Evolutionary conservation across 441 rosid species (phyloP).

Genomic region (Isatis lusitanica): DNA sequence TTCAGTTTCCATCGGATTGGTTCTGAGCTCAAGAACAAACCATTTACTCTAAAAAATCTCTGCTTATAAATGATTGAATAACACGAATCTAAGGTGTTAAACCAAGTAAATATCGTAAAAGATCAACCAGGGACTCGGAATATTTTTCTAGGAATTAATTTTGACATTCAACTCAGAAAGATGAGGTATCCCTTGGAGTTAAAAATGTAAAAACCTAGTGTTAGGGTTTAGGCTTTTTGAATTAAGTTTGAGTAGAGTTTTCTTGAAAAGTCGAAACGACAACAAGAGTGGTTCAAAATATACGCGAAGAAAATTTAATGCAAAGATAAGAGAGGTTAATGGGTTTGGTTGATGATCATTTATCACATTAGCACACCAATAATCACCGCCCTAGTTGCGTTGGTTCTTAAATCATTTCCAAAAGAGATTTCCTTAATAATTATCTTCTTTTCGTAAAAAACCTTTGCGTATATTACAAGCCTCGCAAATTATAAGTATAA

Average conservation of each 20-base stretch:
- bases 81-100: too few relatives aligned
- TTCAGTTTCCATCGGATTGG: background rate
- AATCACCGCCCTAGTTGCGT: slow-evolving; percentile 16
- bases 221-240: slow-evolving; percentile 8
- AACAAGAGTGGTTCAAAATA: background rate
- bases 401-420: background rate
- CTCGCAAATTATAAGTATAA: background rate
- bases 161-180: background rate
- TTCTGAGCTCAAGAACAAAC: background rate
- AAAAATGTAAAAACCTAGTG: background rate
- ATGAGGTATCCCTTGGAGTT: background rate
- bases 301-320: background rate
- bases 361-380: slow-evolving; percentile 14
- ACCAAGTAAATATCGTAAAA: too few relatives aligned
- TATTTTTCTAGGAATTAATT: background rate
- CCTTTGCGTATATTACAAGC: slow-evolving; percentile 11
- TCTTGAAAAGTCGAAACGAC: background rate
- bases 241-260: background rate
- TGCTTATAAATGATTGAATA: background rate
- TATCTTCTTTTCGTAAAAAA: background rate
- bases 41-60: background rate
- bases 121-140: too few relatives aligned
- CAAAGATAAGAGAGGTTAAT: background rate
- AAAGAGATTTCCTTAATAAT: background rate
- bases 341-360: slow-evolving; percentile 12